These are phyloP conservation scores for Yamadazyma dushanensis DNA, from an alignment of 1,139 yeast genomes.

Conservation along the genomic window DNA sequence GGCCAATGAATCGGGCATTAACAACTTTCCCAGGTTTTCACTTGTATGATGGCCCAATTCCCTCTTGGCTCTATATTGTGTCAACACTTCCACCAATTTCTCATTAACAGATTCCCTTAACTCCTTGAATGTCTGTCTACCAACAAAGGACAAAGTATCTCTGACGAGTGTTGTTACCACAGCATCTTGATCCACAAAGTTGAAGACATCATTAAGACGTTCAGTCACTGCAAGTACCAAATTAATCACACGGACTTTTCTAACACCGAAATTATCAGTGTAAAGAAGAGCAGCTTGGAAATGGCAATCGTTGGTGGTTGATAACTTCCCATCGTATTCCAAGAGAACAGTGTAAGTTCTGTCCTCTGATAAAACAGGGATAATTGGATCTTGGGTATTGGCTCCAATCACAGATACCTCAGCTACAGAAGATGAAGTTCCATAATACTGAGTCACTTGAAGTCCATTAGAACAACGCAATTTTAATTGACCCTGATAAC, in stretches of 20 bases:
- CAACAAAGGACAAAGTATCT: slow-evolving; percentile 64
- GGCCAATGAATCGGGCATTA: slow-evolving; percentile 80
- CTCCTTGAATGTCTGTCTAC: slow-evolving; percentile 59
- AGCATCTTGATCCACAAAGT: slow-evolving; percentile 84
- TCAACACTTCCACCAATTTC: slow-evolving; percentile 69
- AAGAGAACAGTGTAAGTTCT: slow-evolving; percentile 73
- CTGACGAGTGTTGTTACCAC: slow-evolving; percentile 70
- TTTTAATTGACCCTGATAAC: slow-evolving; percentile 81
- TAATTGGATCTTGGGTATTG: slow-evolving; percentile 59
- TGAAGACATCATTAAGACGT: slow-evolving; percentile 70
- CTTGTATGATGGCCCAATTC: slow-evolving; percentile 50
- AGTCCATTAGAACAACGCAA: slow-evolving; percentile 88
- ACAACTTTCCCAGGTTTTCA: slow-evolving; percentile 58
- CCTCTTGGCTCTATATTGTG: slow-evolving; percentile 67
- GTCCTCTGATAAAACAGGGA: slow-evolving; percentile 66
- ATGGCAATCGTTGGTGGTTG: slow-evolving; percentile 74
- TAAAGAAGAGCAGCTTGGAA: slow-evolving; percentile 90
- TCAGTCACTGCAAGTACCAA: slow-evolving; percentile 80
- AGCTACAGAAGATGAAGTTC: slow-evolving; percentile 37
- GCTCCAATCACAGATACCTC: slow-evolving; percentile 32
- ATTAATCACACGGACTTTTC: slow-evolving; percentile 85
- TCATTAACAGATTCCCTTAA: slow-evolving; percentile 63
- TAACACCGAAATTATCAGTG: slow-evolving; percentile 71
- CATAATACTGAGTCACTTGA: slow-evolving; percentile 78
- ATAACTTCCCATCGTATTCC: slow-evolving; percentile 74